Conservation (phyloP, 169 alveolate species). For the Cystoisospora suis region DNA sequence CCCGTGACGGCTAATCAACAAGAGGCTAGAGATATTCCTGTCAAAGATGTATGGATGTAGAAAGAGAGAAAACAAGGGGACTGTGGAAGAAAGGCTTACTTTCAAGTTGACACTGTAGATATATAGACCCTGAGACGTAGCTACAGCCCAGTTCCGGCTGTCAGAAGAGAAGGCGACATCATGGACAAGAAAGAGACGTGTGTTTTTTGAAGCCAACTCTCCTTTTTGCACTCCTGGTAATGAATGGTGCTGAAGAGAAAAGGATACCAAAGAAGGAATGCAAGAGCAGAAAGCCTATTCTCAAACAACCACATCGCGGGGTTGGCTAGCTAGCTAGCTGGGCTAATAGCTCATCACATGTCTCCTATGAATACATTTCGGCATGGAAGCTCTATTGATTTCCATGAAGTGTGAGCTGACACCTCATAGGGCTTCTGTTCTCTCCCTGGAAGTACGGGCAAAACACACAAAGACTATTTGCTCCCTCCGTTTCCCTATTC, state of each 20-base stretch:
- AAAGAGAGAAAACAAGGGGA: background rate
- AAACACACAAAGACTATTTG: no score
- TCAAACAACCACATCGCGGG: no score
- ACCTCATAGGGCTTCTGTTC: no score
- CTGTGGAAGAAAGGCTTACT: slow-evolving; percentile 53
- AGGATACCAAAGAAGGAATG: background rate
- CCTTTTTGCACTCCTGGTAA: slow-evolving; percentile 73
- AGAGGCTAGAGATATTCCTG: no score
- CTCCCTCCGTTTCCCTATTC: no score
- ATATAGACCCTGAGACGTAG: slow-evolving; percentile 75
- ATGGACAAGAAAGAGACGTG: slow-evolving; percentile 61
- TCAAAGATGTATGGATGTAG: background rate
- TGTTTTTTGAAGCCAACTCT: slow-evolving; percentile 42
- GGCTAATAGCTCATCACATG: no score
- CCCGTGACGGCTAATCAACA: no score
- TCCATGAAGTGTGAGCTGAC: background rate
- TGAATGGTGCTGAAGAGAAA: slow-evolving; percentile 51
- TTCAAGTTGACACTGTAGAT: slow-evolving; percentile 59
- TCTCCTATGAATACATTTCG: no score
- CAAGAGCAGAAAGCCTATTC: background rate
- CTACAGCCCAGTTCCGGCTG: slow-evolving; percentile 73
- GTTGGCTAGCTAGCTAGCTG: no score
- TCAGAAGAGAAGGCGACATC: slow-evolving; percentile 67
- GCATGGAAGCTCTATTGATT: background rate
- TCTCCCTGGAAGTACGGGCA: no score